phyloP scores from a whole-genome alignment of 108 stramenopile species.

The Skeletonema costatum region DNA sequence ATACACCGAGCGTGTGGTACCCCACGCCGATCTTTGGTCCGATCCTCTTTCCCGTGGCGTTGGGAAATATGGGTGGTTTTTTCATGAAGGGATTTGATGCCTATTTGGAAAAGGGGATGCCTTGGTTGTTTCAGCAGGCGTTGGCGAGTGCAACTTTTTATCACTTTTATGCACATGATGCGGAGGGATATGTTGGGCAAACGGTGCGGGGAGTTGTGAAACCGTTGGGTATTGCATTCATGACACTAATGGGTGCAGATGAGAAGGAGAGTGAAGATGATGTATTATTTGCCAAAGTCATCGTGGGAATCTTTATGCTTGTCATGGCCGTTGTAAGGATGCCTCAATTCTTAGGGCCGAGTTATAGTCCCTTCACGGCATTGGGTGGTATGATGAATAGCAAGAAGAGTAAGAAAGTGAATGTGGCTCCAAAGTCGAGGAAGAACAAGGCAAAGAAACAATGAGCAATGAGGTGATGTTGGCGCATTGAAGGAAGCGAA shows the following conservation, averaged over 20 bases:
- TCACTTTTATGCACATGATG: conserved; percentile 79
- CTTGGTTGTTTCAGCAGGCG: conserved; percentile 85
- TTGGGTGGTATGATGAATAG: conserved; percentile 10
- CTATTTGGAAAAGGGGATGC: conserved; percentile 67
- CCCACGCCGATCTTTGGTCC: conserved; percentile 83
- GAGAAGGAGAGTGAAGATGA: conserved; percentile 50
- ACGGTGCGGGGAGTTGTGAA: conserved; percentile 43
- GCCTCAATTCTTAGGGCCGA: conserved; percentile 68
- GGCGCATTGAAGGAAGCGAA: not conserved
- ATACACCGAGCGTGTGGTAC: conserved; percentile 71
- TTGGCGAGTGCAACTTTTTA: conserved; percentile 70
- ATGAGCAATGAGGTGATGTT: not conserved
- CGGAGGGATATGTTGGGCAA: conserved; percentile 57
- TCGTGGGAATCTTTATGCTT: conserved; percentile 71
- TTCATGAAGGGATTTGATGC: conserved; percentile 72
- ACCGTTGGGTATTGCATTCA: conserved; percentile 27
- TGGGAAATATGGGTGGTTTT: conserved; percentile 87
- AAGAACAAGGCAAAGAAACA: conserved; percentile 37
- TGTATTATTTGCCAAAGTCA: conserved; percentile 56
- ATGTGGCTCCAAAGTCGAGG: conserved; percentile 4
- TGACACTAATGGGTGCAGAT: conserved; percentile 40
- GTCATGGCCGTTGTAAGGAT: conserved; percentile 64
- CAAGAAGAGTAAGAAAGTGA: conserved; percentile 18
- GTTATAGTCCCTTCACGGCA: conserved; percentile 61
- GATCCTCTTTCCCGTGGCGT: conserved; percentile 66